phyloP scores from a whole-genome alignment of 2,329 filamentous ascomycete genomes.

The Pseudocercospora macadamiae region DNA sequence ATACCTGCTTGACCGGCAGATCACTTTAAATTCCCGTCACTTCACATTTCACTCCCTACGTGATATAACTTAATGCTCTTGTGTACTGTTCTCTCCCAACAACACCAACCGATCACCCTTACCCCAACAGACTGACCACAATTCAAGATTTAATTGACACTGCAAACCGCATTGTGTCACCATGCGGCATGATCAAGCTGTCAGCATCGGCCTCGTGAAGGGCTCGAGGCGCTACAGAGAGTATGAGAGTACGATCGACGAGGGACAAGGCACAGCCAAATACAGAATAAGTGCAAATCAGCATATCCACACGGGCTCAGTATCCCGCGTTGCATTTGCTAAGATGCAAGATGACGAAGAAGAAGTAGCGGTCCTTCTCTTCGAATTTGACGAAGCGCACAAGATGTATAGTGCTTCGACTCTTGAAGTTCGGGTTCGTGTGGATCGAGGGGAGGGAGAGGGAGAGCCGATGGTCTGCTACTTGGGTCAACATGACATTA shows the following conservation, averaged over 20 bases:
- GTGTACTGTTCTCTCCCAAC: too few species aligned
- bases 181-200: neutral
- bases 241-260: neutral
- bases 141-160: neutral
- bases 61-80: too few species aligned
- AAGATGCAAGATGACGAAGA: neutral
- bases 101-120: too few species aligned
- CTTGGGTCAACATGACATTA: too few species aligned
- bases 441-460: neutral
- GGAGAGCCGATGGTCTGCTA: too few species aligned
- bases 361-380: neutral
- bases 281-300: neutral
- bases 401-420: neutral
- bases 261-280: too few species aligned
- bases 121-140: too few species aligned
- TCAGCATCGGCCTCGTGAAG: neutral
- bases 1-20: neutral
- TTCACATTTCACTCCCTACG: neutral
- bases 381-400: neutral
- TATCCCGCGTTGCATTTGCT: neutral
- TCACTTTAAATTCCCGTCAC: neutral
- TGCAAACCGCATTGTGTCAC: neutral
- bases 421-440: neutral
- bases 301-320: neutral
- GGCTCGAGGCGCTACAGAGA: neutral